These are phyloP conservation scores for Kernera saxatilis DNA, from an alignment of 345 rosid genomes.

Conservation along the genomic window DNA sequence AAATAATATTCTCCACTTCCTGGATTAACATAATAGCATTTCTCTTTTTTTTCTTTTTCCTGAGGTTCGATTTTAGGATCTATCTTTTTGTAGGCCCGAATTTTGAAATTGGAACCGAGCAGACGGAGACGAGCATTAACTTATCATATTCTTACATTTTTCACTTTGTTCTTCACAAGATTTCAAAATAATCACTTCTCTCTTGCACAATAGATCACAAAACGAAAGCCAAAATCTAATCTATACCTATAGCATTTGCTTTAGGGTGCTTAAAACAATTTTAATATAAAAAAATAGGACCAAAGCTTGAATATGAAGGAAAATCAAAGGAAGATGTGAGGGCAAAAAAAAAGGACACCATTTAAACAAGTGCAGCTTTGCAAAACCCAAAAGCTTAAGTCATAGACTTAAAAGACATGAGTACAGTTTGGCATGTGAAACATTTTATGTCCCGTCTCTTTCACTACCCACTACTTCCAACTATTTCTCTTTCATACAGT, in stretches of 20 bases:
- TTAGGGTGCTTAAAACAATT: background rate
- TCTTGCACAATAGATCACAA: background rate
- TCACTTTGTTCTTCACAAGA: slow-evolving; percentile 9
- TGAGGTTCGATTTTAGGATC: background rate
- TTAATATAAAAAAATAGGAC: background rate
- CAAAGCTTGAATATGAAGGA: background rate
- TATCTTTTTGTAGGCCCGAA: slow-evolving; percentile 1
- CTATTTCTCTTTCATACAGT: slow-evolving; percentile 21
- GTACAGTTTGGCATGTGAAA: slow-evolving; percentile 27
- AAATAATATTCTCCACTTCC: slow-evolving; percentile 23
- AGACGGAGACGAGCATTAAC: slow-evolving; percentile 30
- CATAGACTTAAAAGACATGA: slow-evolving; percentile 8
- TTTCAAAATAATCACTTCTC: background rate
- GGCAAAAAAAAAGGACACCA: background rate
- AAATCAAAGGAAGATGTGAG: background rate
- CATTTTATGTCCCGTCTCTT: slow-evolving; percentile 28
- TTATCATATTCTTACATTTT: slow-evolving; percentile 18
- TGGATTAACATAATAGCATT: background rate
- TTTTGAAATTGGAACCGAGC: background rate
- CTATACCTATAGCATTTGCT: background rate
- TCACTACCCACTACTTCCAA: slow-evolving; percentile 22
- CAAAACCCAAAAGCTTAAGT: slow-evolving; percentile 4
- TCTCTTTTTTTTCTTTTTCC: background rate
- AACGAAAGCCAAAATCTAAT: background rate
- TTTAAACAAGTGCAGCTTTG: slow-evolving; percentile 14